Evolutionary conservation across 2,329 filamentous ascomycete genomes (phyloP).

Genomic region (Monilinia fructicola): DNA sequence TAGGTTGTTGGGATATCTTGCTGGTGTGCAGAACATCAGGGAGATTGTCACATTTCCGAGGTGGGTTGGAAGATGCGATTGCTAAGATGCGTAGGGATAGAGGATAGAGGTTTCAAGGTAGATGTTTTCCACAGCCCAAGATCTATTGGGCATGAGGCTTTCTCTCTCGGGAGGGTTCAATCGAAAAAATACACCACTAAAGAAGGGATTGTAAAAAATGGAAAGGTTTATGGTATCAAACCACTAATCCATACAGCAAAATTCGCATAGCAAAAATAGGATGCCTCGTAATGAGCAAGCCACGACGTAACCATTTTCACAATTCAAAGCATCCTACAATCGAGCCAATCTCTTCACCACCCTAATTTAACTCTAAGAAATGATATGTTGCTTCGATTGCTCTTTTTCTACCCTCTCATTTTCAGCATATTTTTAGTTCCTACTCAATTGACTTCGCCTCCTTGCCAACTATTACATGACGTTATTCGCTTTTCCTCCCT

Average conservation of each 20-base stretch:
- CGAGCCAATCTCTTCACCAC: neutral
- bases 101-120: neutral
- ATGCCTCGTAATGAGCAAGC: slow-evolving; percentile 6
- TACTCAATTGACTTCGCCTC: neutral
- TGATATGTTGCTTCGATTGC: neutral
- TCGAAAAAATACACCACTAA: neutral
- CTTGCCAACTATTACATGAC: neutral
- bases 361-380: neutral
- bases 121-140: neutral
- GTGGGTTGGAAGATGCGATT: slow-evolving; percentile 47
- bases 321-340: neutral
- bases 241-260: slow-evolving; percentile 13
- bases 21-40: slow-evolving; percentile 63
- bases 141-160: neutral
- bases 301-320: neutral
- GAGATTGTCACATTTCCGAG: slow-evolving; percentile 70
- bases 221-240: neutral
- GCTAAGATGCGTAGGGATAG: slow-evolving; percentile 30
- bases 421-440: neutral
- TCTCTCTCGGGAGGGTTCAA: neutral
- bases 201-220: neutral
- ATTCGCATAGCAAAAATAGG: neutral
- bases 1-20: slow-evolving; percentile 64
- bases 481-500: neutral
- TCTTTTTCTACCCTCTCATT: neutral